Base-by-base conservation (phyloP, 2,329 filamentous ascomycete species). In the Chrysosporium keratinophilum region DNA sequence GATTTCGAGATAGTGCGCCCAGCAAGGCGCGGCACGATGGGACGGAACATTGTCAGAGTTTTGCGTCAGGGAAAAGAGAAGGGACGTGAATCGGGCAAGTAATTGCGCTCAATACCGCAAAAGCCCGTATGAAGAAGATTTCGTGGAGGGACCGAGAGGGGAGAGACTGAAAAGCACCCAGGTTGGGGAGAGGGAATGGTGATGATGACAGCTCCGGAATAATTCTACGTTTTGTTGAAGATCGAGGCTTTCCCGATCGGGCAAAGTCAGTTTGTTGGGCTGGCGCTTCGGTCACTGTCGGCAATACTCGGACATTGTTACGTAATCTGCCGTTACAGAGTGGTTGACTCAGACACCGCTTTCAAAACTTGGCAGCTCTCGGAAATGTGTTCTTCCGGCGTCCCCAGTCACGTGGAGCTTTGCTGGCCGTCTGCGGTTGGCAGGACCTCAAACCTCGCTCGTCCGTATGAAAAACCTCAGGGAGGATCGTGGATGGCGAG, bases 1-100 rank as follows among this genome's bases (percentile, higher is more conserved):
- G 66, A 63, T 64, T 69, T 67, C 62, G 70, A 62, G 61, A 64
- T 61, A 61, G 69, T 63, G 70, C 74, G 72, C 62, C 73, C 72
- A 51, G 72, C 61, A 60, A 72, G 68, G 65, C 75, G 74, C 63
- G 76, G 76, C 62, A 77, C 64, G 54, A 77, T 66, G 60, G 71
- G 70, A 61, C 75, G 75, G 68, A 78, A 76, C 76, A 79, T 79
- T 64, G 61, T 69, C 63, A 60, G 35, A 63, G 58, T 19, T 11
- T 12, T 56, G 31, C 20, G 48, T n/a, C 58, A 57, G 58, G 55
- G 59, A 59, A 64, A 55, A 59, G 54, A 54, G 47, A 55, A 55
- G 52, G 57, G 61, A 55, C 50, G 57, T 53, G 54, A 59, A 63
- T 59, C 31, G 23, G 9, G 9, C 20, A 28, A n/a, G 23, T 28